Base-by-base conservation (phyloP, 257 asterid species). In the Fraxinus pennsylvanica region DNA sequence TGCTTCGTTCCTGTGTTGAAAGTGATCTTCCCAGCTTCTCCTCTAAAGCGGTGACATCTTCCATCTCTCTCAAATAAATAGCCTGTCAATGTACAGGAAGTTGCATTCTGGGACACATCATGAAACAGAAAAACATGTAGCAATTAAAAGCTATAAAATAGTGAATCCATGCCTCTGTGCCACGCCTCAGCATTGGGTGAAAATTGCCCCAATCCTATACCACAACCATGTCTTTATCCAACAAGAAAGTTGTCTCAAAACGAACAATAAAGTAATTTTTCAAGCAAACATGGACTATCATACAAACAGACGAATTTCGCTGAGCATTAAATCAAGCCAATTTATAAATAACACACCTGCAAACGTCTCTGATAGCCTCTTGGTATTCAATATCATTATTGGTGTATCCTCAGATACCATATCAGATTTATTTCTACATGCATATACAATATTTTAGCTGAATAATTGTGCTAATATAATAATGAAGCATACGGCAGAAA, bases 1-100 rank as follows among this genome's bases (percentile, higher is more conserved):
- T 91, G 87, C 91, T 91, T 79, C 86, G 88, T 87, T 94, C 99
- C 81, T 86, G 96, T 80, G 87, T 84, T 70, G 97, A 88, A 84
- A 94, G 99, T 52, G 91, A 72, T 84, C 99, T 89, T 41, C 99
- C 95, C 85, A 94, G 81, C 90, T 92, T 94, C 85, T 94, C 99
- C 89, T 92, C 97, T 82, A 94, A 86, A 33, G 97, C 95, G 47
- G 89, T 74, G 72, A 83, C 79, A 91, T 94, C 99, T 76, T 91
- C 97, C 84, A 83, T 81, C 88, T 92, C 99, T 82, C 99, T 89
- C 78, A 84, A 84, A 59, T 94, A 89, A 84, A 94, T 79, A 82
- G 99, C 92, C 99, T 94, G 85, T 29, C 63, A 83, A 82, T 61
- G 79, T 39, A 71, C 13, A 73, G 22, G n/a, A 79, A 76, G 74